Base-by-base conservation (phyloP, 257 asterid species). In the Solanum dulcamara region DNA sequence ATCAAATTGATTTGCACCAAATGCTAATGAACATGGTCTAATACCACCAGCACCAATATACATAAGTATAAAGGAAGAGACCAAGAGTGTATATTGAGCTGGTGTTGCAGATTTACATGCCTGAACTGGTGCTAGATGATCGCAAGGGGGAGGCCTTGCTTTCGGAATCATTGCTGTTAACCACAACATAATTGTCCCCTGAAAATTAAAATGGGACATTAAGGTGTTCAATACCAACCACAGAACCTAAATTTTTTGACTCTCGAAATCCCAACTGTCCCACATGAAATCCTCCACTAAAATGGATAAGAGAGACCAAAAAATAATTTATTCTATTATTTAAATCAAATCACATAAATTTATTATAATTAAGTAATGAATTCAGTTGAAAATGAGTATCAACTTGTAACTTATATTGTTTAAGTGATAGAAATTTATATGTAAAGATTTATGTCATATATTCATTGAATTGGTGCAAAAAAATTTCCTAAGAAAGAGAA, bases 1-100 rank as follows among this genome's bases (percentile, higher is more conserved):
- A 88, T 89, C 91, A 13, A 94, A 84, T 71, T 94, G 97, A 74
- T 94, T 90, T 2, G 94, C 98, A n/a, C 98, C 98, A 84, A 94
- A 94, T 35, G 97, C 97, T 24, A 92, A 75, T 7, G 97, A 93
- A 81, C 91, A 89, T 4, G 98, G 89, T 79, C 95, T 88, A 53
- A 92, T 81, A 13, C 96, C 96, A 32, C 98, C 97, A 4, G 96
- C 95, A 2, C 97, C 98, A 53, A 94, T 48, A 2, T 95, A 93
- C 68, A 94, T 92, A 37, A 94, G 85, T 46, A 90, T 94, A 14
- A 93, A 87, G 0, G 97, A 91, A 55, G 91, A 85, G 40, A 90
- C 51, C 84, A 93, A 84, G 10, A 90, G 55, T 24, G 84, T 42
- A 57, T 62, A 86, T 53, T 94, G 98, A 14, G 86, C 88, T 1